These are phyloP conservation scores for Sugiyamaella smithiae DNA, from an alignment of 805 yeast species.

Conservation along the genomic window DNA sequence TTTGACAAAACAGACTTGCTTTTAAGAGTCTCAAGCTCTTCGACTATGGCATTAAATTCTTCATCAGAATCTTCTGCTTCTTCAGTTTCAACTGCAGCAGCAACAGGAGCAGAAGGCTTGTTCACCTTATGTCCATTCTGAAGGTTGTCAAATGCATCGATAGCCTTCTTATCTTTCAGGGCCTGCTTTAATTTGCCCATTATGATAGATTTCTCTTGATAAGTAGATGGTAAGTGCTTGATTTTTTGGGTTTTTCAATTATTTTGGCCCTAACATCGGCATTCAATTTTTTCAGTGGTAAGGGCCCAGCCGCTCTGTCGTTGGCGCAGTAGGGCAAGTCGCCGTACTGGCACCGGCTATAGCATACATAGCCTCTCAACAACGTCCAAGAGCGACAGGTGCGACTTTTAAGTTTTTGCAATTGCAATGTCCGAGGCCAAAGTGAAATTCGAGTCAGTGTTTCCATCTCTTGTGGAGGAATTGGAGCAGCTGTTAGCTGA, in stretches of 20 bases:
- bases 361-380: too few species aligned
- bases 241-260: background rate
- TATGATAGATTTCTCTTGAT: background rate
- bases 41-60: constrained; percentile 8
- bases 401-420: too few species aligned
- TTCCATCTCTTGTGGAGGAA: constrained; percentile 78
- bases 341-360: too few species aligned
- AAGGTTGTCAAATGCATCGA: constrained; percentile 4
- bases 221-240: background rate
- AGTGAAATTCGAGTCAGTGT: constrained; percentile 45
- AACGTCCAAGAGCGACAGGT: too few species aligned
- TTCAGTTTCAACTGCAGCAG: constrained; percentile 9
- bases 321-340: too few species aligned
- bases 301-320: constrained; percentile 2
- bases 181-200: constrained; percentile 15
- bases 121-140: background rate
- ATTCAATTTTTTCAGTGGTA: constrained; percentile 8
- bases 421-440: constrained; percentile 22
- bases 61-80: constrained; percentile 11
- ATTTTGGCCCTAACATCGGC: background rate
- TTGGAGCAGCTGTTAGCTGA: constrained; percentile 55
- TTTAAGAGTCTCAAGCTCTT: constrained; percentile 8
- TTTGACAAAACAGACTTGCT: constrained; percentile 16
- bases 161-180: constrained; percentile 5
- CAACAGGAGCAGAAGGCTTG: background rate